Base-by-base conservation (phyloP, 2,329 filamentous ascomycete genomes). In the Diplodia corticola region DNA sequence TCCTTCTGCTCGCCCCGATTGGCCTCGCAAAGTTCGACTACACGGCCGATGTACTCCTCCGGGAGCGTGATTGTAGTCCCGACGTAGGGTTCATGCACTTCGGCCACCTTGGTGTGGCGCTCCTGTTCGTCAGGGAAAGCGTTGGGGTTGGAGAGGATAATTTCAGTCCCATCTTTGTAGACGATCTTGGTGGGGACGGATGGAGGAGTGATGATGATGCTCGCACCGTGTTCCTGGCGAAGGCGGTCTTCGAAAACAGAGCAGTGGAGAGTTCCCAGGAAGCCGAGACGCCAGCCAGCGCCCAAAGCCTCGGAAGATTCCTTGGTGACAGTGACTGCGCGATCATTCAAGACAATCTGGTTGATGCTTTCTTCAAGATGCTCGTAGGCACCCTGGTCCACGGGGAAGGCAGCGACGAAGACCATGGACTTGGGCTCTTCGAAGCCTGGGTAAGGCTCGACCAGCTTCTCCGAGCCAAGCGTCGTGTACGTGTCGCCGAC, bases 351-450 rank as follows among this genome's bases (percentile, higher is more conserved):
- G 2, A 94, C 89, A 15, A 99, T 88, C 76, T 98, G 94, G 68
- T 90, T 90, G 74, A 99, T 97, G 77, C 93, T 97, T 77, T 98
- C 94, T 69, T 96, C 92, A 4, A 99, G 82, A 73, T 93, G 91
- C 50, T 87, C 86, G 74, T 96, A 94, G 76, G 97, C 92, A 71
- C 89, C 84, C 71, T 96, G 93, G 73, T 99, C 93, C 0, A 93
- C 93, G 0, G 95, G 95, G 72, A 97, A 99, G 0, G 95, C 95
- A 0, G 94, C 93, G 4, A 99, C 95, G 71, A 99, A 99, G 4
- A 99, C 95, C 95, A 99, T 99, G 5, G 93, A 91, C 77, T 99
- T 96, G 1, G 95, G 94, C 77, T 99, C 95, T 75, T 97, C 94
- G 68, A 99, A 99, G 2, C 94, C 95, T 0, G 93, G 92, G 64